A percentile compares a stretch with the other conserved stretches of the same genome.
These are phyloP conservation scores for Stephanocyclus meneghinianus DNA, from an alignment of 352 stramenopile genomes.

Conservation along the genomic window DNA sequence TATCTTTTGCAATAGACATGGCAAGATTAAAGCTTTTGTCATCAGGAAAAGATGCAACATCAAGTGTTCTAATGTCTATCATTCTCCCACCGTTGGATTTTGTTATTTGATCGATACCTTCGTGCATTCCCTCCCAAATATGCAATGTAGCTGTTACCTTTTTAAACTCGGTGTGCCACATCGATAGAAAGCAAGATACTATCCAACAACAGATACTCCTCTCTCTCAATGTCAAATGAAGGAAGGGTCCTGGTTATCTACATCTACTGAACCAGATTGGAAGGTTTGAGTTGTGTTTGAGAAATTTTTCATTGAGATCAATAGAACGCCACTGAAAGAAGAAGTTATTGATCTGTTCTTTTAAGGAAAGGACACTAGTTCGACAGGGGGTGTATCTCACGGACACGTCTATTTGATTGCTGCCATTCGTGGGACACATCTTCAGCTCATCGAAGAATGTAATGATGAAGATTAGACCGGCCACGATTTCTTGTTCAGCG, in stretches of 20 bases:
- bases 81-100: slow-evolving; percentile 67
- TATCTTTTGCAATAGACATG: slow-evolving; percentile 52
- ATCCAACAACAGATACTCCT: slow-evolving; percentile 19
- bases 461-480: slow-evolving; percentile 24
- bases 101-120: slow-evolving; percentile 69
- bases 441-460: slow-evolving; percentile 80
- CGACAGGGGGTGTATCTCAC: slow-evolving; percentile 64
- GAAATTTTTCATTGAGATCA: slow-evolving; percentile 71
- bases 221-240: slow-evolving; percentile 54
- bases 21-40: slow-evolving; percentile 46
- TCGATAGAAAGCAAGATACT: slow-evolving; percentile 44
- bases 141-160: slow-evolving; percentile 67
- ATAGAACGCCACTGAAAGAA: slow-evolving; percentile 14
- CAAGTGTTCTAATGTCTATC: slow-evolving; percentile 33
- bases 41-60: slow-evolving; percentile 13
- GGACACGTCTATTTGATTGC: slow-evolving; percentile 60
- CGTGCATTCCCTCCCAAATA: slow-evolving; percentile 74
- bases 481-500: slow-evolving; percentile 36
- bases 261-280: slow-evolving; percentile 43
- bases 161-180: slow-evolving; percentile 64
- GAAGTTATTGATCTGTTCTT: slow-evolving; percentile 51
- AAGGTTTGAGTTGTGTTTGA: slow-evolving; percentile 44
- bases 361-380: slow-evolving; percentile 55
- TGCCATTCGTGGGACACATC: slow-evolving; percentile 55
- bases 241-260: slow-evolving; percentile 68